Conservation (phyloP, 352 stramenopile genomes). For the Globisporangium recalcitrans region DNA sequence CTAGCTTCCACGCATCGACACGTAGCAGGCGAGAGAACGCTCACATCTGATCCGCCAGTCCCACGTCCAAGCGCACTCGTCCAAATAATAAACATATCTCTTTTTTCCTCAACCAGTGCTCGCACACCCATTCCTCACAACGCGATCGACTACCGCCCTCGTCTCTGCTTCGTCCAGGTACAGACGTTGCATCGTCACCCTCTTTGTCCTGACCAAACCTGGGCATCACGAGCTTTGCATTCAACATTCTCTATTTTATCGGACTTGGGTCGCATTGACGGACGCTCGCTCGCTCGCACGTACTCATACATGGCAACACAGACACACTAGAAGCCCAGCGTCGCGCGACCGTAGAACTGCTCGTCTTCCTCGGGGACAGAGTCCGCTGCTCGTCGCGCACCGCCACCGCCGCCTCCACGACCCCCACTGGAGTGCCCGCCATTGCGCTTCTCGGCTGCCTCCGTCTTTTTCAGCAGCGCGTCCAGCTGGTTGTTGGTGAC, state of each 20-base stretch:
- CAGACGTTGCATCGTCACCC: background rate
- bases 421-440: background rate
- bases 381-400: slow-evolving; percentile 25
- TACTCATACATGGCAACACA: slow-evolving; percentile 1
- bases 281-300: background rate
- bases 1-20: background rate
- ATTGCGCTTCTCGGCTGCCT: slow-evolving; percentile 21
- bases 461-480: slow-evolving; percentile 24
- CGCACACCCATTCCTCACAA: slow-evolving; percentile 2
- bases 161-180: background rate
- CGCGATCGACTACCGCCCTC: background rate
- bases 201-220: background rate
- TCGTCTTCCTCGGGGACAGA: slow-evolving; percentile 56
- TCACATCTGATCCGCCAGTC: background rate
- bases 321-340: slow-evolving; percentile 61
- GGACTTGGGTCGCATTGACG: background rate
- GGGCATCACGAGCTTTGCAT: background rate
- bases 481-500: slow-evolving; percentile 40
- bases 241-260: slow-evolving; percentile 11
- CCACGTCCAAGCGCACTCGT: background rate
- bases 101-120: background rate
- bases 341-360: slow-evolving; percentile 81
- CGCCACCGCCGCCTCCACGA: slow-evolving; percentile 5
- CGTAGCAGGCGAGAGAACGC: background rate
- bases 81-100: slow-evolving; percentile 1